A percentile compares a stretch with the other conserved stretches of the same genome.
phyloP scores from a whole-genome alignment of 2,329 filamentous ascomycete genomes.

The Arthrobotrys musiformis region DNA sequence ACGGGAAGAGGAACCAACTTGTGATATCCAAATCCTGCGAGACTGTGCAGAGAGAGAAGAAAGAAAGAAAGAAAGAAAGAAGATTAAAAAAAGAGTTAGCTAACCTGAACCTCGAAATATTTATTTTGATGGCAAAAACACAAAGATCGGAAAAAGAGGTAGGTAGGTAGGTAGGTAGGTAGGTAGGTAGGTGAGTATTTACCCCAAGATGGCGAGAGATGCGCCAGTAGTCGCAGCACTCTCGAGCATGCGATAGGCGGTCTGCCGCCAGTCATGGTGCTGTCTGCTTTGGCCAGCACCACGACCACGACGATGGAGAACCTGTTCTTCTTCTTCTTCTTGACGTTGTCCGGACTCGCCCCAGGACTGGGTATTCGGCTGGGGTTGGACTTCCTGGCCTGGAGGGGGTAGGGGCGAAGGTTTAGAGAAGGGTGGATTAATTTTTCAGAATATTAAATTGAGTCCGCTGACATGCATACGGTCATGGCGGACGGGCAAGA shows the following conservation, averaged over 20 bases:
- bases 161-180: not conserved
- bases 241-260: constrained; percentile 74
- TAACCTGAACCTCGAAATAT: too few species aligned
- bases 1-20: constrained; percentile 64
- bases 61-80: too few species aligned
- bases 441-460: constrained; percentile 30
- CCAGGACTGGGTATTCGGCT: constrained; percentile 57
- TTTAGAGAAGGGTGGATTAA: constrained; percentile 16
- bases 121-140: too few species aligned
- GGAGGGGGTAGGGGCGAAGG: constrained; percentile 2
- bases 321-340: constrained; percentile 16
- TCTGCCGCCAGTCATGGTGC: constrained; percentile 57
- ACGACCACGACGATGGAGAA: not conserved
- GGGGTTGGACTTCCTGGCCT: constrained; percentile 58
- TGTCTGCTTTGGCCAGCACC: not conserved
- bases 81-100: not conserved
- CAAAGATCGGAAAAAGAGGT: not conserved
- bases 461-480: not conserved
- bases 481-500: constrained; percentile 8
- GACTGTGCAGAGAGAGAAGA: constrained; percentile 35
- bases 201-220: constrained; percentile 76
- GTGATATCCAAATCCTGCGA: constrained; percentile 81
- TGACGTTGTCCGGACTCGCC: constrained; percentile 32
- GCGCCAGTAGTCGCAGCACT: constrained; percentile 79
- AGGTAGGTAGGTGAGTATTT: constrained; percentile 55